Base-by-base conservation (phyloP, 495 filamentous ascomycete species). In the Hypomontagnella monticulosa region DNA sequence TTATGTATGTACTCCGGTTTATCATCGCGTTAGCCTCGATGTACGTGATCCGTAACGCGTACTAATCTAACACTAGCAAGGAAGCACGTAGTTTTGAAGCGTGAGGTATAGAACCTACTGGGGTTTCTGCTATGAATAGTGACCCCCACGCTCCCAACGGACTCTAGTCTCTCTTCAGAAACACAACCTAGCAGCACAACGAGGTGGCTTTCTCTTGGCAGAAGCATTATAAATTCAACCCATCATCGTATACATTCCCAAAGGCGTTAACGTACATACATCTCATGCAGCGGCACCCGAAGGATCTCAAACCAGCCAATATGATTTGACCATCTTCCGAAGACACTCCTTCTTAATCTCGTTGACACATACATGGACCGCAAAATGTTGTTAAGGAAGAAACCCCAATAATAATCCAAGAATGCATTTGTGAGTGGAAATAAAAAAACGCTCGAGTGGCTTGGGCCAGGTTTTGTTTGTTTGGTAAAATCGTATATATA, bases 401-500 rank as follows among this genome's bases (percentile, higher is more conserved):
- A 40, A 40, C 10, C 7, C 43, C 32, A 2, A 2, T 15, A 2
- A 2, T 15, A 27, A 1, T 42, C 23, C 10, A 33, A 32, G 23
- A 27, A 27, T 27, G 23, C 23, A 27, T 27, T 27, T 2, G 23
- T 3, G 23, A 27, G 23, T 27, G 23, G 23, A 27, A 9, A 12
- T 3, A 38, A 44, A 52, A 20, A 32, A 51, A 52, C 27, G 33
- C 51, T 61, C 3, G 5, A 61, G 51, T 53, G n/a, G 41, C 32
- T 43, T 67, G 19, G 23, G 37, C 57, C 52, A 61, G 7, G 34
- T 56, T 55, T 60, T 55, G 30, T 14, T 61, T n/a, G n/a, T n/a
- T n/a, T n/a, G n/a, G n/a, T n/a, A n/a, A 66, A 41, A 57, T 61
- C 16, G 43, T 57, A 44, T 62, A 62, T 61, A 48, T 44, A 63